A percentile compares a stretch with the other conserved stretches of the same genome.
Conservation (phyloP, 768 basidiomycete genomes). For the Pulveroboletus sp. region DNA sequence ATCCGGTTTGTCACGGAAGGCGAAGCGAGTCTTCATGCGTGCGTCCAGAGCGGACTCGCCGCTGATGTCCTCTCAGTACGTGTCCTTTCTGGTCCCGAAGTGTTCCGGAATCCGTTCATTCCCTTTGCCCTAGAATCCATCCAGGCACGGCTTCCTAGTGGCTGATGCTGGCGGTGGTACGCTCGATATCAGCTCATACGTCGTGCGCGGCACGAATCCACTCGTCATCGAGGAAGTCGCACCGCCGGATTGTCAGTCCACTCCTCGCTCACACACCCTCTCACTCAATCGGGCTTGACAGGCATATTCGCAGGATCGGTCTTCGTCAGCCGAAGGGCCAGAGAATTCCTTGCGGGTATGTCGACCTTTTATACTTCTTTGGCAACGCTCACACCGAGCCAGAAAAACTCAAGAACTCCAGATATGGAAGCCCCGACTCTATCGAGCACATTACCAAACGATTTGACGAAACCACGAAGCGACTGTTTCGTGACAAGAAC, state of each 20-base stretch:
- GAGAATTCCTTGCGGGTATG: slow-evolving; percentile 69
- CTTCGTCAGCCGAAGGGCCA: slow-evolving; percentile 73
- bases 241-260: slow-evolving; percentile 68
- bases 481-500: slow-evolving; percentile 66
- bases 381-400: slow-evolving; percentile 10
- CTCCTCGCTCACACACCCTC: not conserved
- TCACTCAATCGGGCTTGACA: slow-evolving; percentile 26
- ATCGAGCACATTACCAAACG: slow-evolving; percentile 77
- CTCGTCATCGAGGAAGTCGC: slow-evolving; percentile 82
- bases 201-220: slow-evolving; percentile 64
- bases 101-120: not conserved
- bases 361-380: not conserved
- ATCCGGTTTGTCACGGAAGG: slow-evolving; percentile 83
- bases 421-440: slow-evolving; percentile 67
- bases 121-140: slow-evolving; percentile 51
- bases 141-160: slow-evolving; percentile 75
- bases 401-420: slow-evolving; percentile 74
- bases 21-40: slow-evolving; percentile 81
- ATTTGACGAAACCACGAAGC: slow-evolving; percentile 83
- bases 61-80: slow-evolving; percentile 72
- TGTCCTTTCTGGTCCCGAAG: slow-evolving; percentile 6
- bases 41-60: slow-evolving; percentile 74
- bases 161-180: slow-evolving; percentile 83
- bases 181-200: slow-evolving; percentile 78
- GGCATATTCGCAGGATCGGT: slow-evolving; percentile 82